Evolutionary conservation across 495 filamentous ascomycete genomes (phyloP).

Genomic region (Talaromyces nanjingensis): DNA sequence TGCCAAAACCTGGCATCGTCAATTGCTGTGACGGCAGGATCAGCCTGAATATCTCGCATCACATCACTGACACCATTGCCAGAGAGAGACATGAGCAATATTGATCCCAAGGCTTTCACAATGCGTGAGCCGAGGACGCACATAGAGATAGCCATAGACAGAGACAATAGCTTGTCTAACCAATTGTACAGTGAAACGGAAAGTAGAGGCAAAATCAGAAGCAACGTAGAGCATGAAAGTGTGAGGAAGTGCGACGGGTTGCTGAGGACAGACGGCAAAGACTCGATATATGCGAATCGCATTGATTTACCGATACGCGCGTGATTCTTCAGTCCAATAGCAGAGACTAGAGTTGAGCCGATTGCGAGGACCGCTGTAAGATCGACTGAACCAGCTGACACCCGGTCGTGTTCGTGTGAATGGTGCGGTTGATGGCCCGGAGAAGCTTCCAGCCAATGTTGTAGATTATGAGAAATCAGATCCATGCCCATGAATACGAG

Average conservation of each 20-base stretch:
- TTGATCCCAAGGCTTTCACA: conserved; percentile 76
- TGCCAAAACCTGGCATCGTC: conserved; percentile 97
- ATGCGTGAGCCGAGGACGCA: conserved; percentile 75
- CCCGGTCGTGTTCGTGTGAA: conserved; percentile 56
- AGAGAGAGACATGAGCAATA: conserved; percentile 90
- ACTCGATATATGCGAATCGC: conserved; percentile 75
- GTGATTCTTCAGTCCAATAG: conserved; percentile 84
- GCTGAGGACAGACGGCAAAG: conserved; percentile 69
- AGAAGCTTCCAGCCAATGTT: conserved; percentile 68
- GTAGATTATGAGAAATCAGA: conserved; percentile 83
- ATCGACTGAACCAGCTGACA: conserved; percentile 70
- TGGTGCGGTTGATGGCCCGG: conserved; percentile 63
- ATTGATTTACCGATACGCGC: conserved; percentile 81
- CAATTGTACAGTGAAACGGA: conserved; percentile 65
- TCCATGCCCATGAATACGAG: conserved; percentile 96
- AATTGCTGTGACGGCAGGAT: conserved; percentile 65
- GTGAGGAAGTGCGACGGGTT: conserved; percentile 95
- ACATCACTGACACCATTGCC: conserved; percentile 63
- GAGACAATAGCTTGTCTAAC: conserved; percentile 76
- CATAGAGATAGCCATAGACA: conserved; percentile 76
- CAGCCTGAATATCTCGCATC: conserved; percentile 74
- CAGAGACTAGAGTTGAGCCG: conserved; percentile 78
- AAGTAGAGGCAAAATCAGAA: conserved; percentile 79
- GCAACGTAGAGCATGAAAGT: conserved; percentile 69
- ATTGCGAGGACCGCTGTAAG: conserved; percentile 80